Evolutionary conservation across 2,329 filamentous ascomycete species (phyloP).

Genomic region (Pseudovirgaria hyperparasitica): DNA sequence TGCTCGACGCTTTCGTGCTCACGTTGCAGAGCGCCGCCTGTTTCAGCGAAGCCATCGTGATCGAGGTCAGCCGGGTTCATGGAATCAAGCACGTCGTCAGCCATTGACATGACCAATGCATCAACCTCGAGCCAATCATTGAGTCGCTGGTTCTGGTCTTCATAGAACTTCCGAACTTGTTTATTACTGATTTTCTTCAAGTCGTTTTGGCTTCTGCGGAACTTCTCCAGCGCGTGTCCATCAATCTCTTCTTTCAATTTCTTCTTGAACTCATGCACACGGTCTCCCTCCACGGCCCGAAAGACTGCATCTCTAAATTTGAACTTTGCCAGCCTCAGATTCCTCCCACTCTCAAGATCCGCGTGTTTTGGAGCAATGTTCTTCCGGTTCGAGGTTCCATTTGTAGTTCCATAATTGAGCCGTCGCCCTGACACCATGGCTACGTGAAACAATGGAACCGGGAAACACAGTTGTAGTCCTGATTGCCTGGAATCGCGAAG

Average conservation of each 20-base stretch:
- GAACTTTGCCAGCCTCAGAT: too few relatives aligned
- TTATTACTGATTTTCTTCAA: conserved; percentile 41
- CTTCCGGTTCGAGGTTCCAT: too few relatives aligned
- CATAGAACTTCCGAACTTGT: conserved; percentile 41
- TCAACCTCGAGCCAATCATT: conserved; percentile 49
- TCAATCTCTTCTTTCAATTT: conserved; percentile 35
- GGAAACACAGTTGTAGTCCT: too few relatives aligned
- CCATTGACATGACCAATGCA: conserved; percentile 41
- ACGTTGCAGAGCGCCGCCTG: conserved; percentile 36
- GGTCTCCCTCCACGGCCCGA: conserved; percentile 32
- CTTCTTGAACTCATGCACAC: conserved; percentile 35
- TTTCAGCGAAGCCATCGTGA: conserved; percentile 42
- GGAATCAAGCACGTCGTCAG: conserved; percentile 47
- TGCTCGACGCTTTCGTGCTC: conserved; percentile 39
- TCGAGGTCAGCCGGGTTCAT: conserved; percentile 45
- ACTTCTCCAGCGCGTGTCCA: conserved; percentile 34
- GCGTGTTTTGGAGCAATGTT: too few relatives aligned
- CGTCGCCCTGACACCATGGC: too few relatives aligned
- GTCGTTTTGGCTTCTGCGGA: conserved; percentile 38
- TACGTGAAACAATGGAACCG: too few relatives aligned
- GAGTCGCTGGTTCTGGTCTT: conserved; percentile 39
- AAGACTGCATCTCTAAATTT: conserved; percentile 37
- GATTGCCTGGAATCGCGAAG: too few relatives aligned
- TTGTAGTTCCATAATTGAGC: too few relatives aligned
- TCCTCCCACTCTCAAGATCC: too few relatives aligned